These are phyloP conservation scores for Bauhinia variegata DNA, from an alignment of 306 rosid genomes.

Conservation along the genomic window DNA sequence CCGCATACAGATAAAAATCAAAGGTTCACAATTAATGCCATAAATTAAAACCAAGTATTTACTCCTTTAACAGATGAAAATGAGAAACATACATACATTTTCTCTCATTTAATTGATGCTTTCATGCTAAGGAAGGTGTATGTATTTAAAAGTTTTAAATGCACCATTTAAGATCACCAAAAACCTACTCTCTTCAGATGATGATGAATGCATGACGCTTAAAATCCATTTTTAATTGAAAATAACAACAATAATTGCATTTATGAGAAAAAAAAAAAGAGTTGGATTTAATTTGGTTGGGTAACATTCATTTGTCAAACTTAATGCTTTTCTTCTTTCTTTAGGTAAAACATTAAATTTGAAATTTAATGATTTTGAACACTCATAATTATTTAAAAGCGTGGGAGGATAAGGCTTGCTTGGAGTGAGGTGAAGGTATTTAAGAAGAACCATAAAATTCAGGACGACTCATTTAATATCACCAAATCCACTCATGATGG, in stretches of 20 bases:
- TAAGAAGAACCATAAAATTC: conserved; percentile 45
- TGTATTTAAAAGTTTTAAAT: conserved; percentile 48
- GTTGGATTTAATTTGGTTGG: conserved; percentile 40
- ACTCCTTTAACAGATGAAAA: too few species aligned
- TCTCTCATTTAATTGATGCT: too few species aligned
- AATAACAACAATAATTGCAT: too few species aligned
- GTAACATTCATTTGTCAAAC: conserved; percentile 47
- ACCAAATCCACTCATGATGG: too few species aligned
- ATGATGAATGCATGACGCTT: not conserved
- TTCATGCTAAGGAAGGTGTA: too few species aligned
- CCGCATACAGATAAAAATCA: conserved; percentile 14
- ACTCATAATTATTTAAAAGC: conserved; percentile 22
- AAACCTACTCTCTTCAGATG: conserved; percentile 23
- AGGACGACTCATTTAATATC: conserved; percentile 30
- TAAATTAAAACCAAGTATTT: conserved; percentile 16
- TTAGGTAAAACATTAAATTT: conserved; percentile 51
- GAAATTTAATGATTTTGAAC: conserved; percentile 43
- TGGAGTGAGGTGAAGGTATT: conserved; percentile 38
- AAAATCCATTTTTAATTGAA: not conserved
- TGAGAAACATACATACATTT: too few species aligned
- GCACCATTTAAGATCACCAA: conserved; percentile 42
- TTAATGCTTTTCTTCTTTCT: conserved; percentile 47
- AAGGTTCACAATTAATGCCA: conserved; percentile 28
- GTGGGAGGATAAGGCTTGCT: conserved; percentile 33
- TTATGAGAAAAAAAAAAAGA: conserved; percentile 1